Base-by-base conservation (phyloP, 176 grass and related monocot genomes). In the Musa itinerans region DNA sequence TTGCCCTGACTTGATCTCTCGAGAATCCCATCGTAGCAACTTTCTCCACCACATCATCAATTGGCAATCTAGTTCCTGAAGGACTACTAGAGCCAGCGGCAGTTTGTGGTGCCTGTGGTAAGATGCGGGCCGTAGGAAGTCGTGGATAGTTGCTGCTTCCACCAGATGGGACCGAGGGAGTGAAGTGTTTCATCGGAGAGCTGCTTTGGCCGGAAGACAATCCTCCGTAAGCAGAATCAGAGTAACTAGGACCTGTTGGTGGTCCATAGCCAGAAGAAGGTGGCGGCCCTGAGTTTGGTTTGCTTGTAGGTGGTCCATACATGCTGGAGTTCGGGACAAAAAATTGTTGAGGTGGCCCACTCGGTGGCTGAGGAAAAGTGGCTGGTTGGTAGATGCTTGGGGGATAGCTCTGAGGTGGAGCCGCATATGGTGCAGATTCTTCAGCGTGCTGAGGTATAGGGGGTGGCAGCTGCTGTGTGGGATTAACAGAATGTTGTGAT, bases 11-110 rank as follows among this genome's bases (percentile, higher is more conserved):
- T 58, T 99, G 90, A 58, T 99, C 90, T 59, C 85, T 88, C 2
- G 95, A 99, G 82, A 99, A 99, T 9, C 95, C 95, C 95, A 99
- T 99, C 2, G 81, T 94, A 7, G 95, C 74, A 61, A 99, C 95
- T 75, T 94, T 94, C 61, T 99, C 95, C 1, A 99, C 87, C 50
- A 99, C 90, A 21, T 99, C 95, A 13, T 99, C 90, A 0, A 92
- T 25, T 17, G 84, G 69, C 76, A 85, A 73, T 61, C 85, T 85
- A 26, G n/a, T 83, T 26, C 84, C 78, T 1, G 82, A 78, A 16
- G 84, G 81, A 48, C 8, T 79, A 24, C 88, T 73, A 11, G 71
- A 84, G 5, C 17, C 55, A 13, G 88, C 81, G 54, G 78, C 83
- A 49, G 83, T 77, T 19, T 88, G 82, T 3, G 70, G 23, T 0